A percentile compares a stretch with the other conserved stretches of the same genome.
Evolutionary conservation across 257 asterid genomes (phyloP).

Genomic region (Anisodus acutangulus): DNA sequence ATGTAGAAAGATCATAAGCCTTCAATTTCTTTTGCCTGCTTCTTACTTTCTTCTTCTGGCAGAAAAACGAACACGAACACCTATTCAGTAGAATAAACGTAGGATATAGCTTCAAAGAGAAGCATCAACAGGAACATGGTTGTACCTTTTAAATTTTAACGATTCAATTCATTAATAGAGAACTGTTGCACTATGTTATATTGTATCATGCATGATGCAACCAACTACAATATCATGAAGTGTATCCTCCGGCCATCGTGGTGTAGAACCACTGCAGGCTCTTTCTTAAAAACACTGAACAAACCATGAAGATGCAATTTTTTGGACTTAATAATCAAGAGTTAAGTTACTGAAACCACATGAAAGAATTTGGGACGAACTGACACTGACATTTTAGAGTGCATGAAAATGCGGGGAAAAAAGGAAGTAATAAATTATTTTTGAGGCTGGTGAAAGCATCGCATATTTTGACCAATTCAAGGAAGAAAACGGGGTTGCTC

Average conservation of each 20-base stretch:
- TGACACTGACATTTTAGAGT: not conserved
- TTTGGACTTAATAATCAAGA: not conserved
- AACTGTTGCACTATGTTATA: not conserved
- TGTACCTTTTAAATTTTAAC: not conserved
- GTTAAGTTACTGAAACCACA: not conserved
- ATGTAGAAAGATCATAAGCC: conserved; percentile 74
- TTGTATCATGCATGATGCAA: not conserved
- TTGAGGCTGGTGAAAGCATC: not conserved
- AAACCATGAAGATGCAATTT: not conserved
- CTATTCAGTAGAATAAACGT: conserved; percentile 18
- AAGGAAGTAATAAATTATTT: not conserved
- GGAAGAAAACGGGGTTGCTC: too few species aligned
- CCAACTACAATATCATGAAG: not conserved
- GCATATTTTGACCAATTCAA: too few species aligned
- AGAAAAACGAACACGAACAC: conserved; percentile 4
- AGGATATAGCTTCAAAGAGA: not conserved
- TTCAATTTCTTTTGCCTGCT: conserved; percentile 59
- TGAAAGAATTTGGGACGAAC: not conserved
- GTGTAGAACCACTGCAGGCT: not conserved
- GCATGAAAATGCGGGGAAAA: too few species aligned
- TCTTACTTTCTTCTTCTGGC: conserved; percentile 51
- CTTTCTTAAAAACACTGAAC: not conserved
- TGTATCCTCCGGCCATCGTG: not conserved
- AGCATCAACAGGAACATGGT: not conserved
- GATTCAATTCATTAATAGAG: not conserved